Evolutionary conservation across 1,284 basidiomycete genomes (phyloP).

Genomic region (Amylostereum areolatum): DNA sequence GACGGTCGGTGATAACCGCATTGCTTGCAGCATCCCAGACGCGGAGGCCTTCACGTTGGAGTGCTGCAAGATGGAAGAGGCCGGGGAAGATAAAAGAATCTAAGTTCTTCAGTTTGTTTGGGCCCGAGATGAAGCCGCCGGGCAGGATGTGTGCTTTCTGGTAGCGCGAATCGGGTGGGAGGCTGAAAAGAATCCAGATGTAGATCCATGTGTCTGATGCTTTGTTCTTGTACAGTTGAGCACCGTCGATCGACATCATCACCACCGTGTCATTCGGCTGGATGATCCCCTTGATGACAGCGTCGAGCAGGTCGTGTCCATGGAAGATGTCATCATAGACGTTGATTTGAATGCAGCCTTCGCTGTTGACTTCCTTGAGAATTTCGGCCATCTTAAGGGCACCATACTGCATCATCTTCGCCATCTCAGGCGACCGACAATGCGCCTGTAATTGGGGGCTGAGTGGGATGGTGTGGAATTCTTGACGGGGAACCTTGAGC

Average conservation of each 20-base stretch:
- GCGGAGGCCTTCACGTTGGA: conserved; percentile 21
- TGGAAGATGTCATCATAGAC: conserved; percentile 11
- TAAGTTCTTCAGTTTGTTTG: conserved; percentile 18
- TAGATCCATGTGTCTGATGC: conserved; percentile 21
- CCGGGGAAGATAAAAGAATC: conserved; percentile 20
- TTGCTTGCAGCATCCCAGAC: conserved; percentile 22
- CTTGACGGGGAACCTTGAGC: neutral
- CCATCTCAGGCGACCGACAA: neutral
- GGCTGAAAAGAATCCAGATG: conserved; percentile 20
- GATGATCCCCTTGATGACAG: conserved; percentile 11
- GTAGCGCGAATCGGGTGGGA: conserved; percentile 16
- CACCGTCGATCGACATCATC: conserved; percentile 21
- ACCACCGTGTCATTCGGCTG: conserved; percentile 11
- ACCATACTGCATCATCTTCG: too few species aligned
- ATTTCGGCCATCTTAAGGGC: too few species aligned
- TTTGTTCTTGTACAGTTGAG: conserved; percentile 22
- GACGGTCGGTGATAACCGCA: conserved; percentile 6
- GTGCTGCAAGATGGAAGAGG: conserved; percentile 25
- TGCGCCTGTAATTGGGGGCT: neutral
- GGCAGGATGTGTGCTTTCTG: conserved; percentile 19
- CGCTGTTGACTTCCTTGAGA: too few species aligned
- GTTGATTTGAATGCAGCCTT: too few species aligned
- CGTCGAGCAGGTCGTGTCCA: conserved; percentile 15
- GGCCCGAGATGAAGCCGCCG: conserved; percentile 19
- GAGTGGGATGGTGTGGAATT: neutral